Conservation (phyloP, 129 eudicot species). For the Pulicaria dysenterica region DNA sequence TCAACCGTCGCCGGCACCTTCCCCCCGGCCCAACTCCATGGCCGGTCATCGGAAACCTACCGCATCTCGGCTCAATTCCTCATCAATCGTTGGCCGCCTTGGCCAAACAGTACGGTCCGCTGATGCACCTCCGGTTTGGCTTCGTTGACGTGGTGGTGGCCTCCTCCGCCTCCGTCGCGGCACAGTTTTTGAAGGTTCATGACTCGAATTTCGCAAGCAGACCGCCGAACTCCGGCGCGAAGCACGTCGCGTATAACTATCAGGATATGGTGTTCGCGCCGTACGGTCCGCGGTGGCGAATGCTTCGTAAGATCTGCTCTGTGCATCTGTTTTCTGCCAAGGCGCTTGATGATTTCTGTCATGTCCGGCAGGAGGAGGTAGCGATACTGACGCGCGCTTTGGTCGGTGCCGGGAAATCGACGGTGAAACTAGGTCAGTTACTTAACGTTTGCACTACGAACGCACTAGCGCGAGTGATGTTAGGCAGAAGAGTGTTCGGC, state of each 20-base stretch:
- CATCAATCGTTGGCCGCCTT: slow-evolving; percentile 73
- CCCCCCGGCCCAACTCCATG: slow-evolving; percentile 96
- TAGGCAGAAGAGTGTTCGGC: slow-evolving; percentile 68
- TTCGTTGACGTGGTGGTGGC: slow-evolving; percentile 81
- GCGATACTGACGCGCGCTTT: slow-evolving; percentile 53
- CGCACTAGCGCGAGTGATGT: slow-evolving; percentile 74
- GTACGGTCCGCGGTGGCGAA: slow-evolving; percentile 89
- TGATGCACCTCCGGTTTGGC: slow-evolving; percentile 78
- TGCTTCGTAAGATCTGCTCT: slow-evolving; percentile 77
- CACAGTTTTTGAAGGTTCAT: slow-evolving; percentile 61
- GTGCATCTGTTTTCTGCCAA: slow-evolving; percentile 72
- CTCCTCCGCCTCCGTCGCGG: slow-evolving; percentile 64
- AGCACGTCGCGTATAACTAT: slow-evolving; percentile 75
- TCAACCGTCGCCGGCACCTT: slow-evolving; percentile 38
- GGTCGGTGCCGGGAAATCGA: slow-evolving; percentile 36
- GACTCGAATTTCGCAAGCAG: slow-evolving; percentile 78
- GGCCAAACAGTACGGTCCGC: slow-evolving; percentile 71
- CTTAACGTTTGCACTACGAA: slow-evolving; percentile 83
- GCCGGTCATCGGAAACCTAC: slow-evolving; percentile 89
- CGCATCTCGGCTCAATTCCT: slow-evolving; percentile 72
- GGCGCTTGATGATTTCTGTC: slow-evolving; percentile 78
- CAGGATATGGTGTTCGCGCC: slow-evolving; percentile 92
- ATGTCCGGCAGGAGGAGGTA: slow-evolving; percentile 85
- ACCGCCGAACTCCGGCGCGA: slow-evolving; percentile 90
- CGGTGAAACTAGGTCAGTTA: slow-evolving; percentile 58